Evolutionary conservation across 1,139 yeast genomes (phyloP).

Genomic region (Trichomonascaceae sp.): DNA sequence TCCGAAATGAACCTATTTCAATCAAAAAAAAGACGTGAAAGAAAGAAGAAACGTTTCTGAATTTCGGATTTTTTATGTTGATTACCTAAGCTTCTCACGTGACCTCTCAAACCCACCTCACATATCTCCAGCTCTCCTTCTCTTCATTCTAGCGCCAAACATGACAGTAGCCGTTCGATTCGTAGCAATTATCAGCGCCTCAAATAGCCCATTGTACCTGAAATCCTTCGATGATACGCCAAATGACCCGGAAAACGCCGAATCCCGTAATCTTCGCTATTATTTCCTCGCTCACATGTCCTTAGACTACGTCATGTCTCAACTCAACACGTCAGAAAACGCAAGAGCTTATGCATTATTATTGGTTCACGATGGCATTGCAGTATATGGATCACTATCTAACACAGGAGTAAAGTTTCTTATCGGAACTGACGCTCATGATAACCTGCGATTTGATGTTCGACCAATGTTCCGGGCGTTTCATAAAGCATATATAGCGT

Average conservation of each 20-base stretch:
- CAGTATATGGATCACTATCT: slow-evolving; percentile 37
- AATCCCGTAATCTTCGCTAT: slow-evolving; percentile 22
- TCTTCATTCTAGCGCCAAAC: neutral
- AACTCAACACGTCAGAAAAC: slow-evolving; percentile 23
- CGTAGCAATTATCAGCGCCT: slow-evolving; percentile 28
- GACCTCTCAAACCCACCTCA: neutral
- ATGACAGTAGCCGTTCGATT: slow-evolving; percentile 27
- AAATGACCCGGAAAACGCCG: slow-evolving; percentile 1
- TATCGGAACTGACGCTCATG: slow-evolving; percentile 34
- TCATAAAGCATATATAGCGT: slow-evolving; percentile 32
- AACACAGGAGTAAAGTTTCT: slow-evolving; percentile 37
- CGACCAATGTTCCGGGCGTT: slow-evolving; percentile 28
- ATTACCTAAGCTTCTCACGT: neutral
- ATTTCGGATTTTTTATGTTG: neutral
- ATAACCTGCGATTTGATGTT: slow-evolving; percentile 25
- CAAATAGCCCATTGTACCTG: slow-evolving; percentile 30
- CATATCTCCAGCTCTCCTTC: neutral
- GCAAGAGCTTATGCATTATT: slow-evolving; percentile 32
- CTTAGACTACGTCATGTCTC: slow-evolving; percentile 34
- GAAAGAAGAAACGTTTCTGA: no score
- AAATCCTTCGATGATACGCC: slow-evolving; percentile 17
- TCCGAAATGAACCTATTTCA: neutral
- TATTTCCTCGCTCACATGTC: slow-evolving; percentile 40
- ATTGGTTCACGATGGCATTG: slow-evolving; percentile 38
- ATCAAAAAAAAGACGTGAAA: no score